Evolutionary conservation across 768 basidiomycete genomes (phyloP).

Genomic region (Xerocomellus amylosporus): DNA sequence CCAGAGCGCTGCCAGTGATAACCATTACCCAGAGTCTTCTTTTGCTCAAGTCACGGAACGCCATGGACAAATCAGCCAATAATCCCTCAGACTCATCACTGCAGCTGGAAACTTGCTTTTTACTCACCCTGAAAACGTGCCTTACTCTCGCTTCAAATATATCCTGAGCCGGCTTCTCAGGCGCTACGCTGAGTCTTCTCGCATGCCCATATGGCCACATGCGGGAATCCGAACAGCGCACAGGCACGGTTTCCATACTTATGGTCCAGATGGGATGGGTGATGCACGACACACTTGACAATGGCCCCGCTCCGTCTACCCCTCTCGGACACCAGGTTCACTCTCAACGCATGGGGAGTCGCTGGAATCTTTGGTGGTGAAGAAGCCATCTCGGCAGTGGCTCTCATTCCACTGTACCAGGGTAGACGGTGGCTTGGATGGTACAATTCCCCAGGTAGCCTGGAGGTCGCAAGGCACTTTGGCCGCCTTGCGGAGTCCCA

Average conservation of each 20-base stretch:
- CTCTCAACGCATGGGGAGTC: constrained; percentile 29
- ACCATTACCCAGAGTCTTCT: neutral
- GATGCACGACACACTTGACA: neutral
- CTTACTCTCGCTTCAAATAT: neutral
- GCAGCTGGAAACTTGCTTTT: neutral
- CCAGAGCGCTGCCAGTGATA: neutral
- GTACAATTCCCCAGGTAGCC: constrained; percentile 36
- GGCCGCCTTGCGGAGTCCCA: constrained; percentile 26
- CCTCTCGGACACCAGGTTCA: constrained; percentile 10
- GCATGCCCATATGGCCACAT: neutral
- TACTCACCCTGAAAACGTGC: constrained; percentile 1
- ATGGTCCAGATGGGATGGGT: neutral
- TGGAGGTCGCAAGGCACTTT: constrained; percentile 29
- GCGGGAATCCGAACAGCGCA: neutral
- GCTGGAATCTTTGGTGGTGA: constrained; percentile 37
- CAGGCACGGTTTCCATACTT: neutral
- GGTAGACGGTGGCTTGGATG: constrained; percentile 33
- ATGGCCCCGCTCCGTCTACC: constrained; percentile 18
- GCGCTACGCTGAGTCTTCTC: neutral
- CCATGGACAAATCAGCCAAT: neutral
- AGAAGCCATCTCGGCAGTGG: constrained; percentile 31
- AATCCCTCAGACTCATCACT: neutral
- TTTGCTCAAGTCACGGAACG: no score
- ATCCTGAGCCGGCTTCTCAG: neutral
- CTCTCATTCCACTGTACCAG: constrained; percentile 28